Evolutionary conservation across 202 grass and related monocot genomes (phyloP).

Genomic region (Carex arenaria): DNA sequence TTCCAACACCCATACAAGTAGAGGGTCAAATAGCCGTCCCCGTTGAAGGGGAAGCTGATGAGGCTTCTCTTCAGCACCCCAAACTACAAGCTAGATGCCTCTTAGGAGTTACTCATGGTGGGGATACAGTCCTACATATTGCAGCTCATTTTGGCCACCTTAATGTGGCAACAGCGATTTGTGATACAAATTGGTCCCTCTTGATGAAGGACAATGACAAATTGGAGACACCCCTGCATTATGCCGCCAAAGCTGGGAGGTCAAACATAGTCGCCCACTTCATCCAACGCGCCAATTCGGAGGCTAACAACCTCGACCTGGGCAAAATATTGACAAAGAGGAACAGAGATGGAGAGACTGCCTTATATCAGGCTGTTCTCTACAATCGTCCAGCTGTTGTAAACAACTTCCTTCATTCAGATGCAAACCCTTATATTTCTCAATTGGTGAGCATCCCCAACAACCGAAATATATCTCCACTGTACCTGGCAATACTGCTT

Average conservation of each 20-base stretch:
- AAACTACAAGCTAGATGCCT: background rate
- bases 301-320: background rate
- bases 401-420: background rate
- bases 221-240: background rate
- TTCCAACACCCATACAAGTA: too few species aligned
- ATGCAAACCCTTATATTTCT: background rate
- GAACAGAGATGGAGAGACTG: background rate
- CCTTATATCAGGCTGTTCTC: background rate
- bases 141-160: background rate
- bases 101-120: background rate
- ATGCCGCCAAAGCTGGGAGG: background rate
- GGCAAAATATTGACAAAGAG: background rate
- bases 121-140: background rate
- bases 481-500: background rate
- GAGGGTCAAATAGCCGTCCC: too few species aligned
- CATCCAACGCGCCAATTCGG: background rate
- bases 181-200: background rate
- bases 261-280: background rate
- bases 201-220: background rate
- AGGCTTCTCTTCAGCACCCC: too few species aligned
- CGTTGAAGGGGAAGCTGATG: too few species aligned
- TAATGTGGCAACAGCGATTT: background rate
- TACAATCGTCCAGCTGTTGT: background rate
- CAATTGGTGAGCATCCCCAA: background rate
- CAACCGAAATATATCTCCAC: background rate